Evolutionary conservation across 805 yeast species (phyloP).

Genomic region (Starmerella asiatica): DNA sequence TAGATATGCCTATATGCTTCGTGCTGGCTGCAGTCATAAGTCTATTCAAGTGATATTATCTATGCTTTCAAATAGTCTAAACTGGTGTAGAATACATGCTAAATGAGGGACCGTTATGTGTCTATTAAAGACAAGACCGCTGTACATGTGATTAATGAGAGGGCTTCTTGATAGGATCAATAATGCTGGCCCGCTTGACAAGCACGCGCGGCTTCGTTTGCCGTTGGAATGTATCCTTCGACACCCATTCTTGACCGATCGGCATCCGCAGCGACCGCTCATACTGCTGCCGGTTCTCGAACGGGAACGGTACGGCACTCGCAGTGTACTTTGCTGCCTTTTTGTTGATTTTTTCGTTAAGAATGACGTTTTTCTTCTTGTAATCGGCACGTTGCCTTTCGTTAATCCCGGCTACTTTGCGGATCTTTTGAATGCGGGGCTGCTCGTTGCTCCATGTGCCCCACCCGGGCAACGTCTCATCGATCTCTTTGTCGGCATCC

Average conservation of each 20-base stretch:
- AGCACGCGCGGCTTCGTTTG: constrained; percentile 79
- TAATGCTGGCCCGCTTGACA: constrained; percentile 75
- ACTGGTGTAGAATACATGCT: neutral
- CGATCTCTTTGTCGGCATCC: constrained; percentile 80
- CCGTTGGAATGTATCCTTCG: constrained; percentile 73
- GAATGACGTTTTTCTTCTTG: constrained; percentile 64
- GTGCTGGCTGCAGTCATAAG: no score
- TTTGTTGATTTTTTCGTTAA: constrained; percentile 77
- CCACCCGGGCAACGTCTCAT: constrained; percentile 90
- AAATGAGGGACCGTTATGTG: no score
- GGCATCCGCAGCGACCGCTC: constrained; percentile 91
- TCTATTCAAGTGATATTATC: neutral
- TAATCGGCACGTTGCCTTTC: constrained; percentile 67
- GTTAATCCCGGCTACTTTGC: constrained; percentile 66
- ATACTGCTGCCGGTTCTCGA: constrained; percentile 83
- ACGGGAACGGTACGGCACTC: constrained; percentile 87
- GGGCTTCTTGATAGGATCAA: constrained; percentile 66
- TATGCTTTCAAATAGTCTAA: neutral
- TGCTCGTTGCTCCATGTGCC: constrained; percentile 86
- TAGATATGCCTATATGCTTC: no score
- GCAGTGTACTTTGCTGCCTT: constrained; percentile 77
- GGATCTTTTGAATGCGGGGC: constrained; percentile 46
- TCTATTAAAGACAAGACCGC: no score
- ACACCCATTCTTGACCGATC: constrained; percentile 93
- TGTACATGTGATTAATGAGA: no score